A percentile compares a stretch with the other conserved stretches of the same genome.
phyloP scores from a whole-genome alignment of 2,329 filamentous ascomycete species.

The Ceratocystis alfenasii region DNA sequence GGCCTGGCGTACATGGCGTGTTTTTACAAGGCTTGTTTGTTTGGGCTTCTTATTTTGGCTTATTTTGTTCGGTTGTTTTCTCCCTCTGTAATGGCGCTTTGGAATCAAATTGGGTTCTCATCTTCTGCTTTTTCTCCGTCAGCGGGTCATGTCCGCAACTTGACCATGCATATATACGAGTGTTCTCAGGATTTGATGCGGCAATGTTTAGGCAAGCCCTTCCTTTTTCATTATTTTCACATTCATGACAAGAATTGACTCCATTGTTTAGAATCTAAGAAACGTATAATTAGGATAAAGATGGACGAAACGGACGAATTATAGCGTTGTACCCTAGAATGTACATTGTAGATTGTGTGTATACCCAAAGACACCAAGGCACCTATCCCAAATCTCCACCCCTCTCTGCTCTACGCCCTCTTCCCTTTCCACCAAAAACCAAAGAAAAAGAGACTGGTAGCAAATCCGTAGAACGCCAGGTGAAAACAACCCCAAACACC shows the following conservation, averaged over 20 bases:
- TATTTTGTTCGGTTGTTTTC: constrained; percentile 5
- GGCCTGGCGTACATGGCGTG: background rate
- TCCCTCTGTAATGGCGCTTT: constrained; percentile 5
- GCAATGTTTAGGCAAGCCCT: background rate
- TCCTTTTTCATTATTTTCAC: background rate
- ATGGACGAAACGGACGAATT: background rate
- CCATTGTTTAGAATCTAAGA: background rate
- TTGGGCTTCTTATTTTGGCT: constrained; percentile 1
- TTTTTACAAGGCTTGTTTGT: background rate
- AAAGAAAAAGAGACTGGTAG: background rate
- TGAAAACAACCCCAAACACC: constrained; percentile 11
- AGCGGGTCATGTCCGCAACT: background rate
- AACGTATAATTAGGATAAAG: background rate
- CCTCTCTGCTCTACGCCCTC: background rate
- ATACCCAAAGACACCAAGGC: constrained; percentile 1
- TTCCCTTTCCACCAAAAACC: background rate
- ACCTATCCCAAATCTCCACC: background rate
- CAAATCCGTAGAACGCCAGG: constrained; percentile 11
- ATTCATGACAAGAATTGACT: background rate
- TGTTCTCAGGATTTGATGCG: background rate
- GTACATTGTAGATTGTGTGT: background rate
- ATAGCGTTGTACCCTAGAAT: background rate
- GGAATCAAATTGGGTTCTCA: background rate
- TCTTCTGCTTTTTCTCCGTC: background rate
- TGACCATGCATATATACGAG: background rate